A percentile compares a stretch with the other conserved stretches of the same genome.
Evolutionary conservation across 108 stramenopile species (phyloP).

Genomic region (Cylindrotheca fusiformis): DNA sequence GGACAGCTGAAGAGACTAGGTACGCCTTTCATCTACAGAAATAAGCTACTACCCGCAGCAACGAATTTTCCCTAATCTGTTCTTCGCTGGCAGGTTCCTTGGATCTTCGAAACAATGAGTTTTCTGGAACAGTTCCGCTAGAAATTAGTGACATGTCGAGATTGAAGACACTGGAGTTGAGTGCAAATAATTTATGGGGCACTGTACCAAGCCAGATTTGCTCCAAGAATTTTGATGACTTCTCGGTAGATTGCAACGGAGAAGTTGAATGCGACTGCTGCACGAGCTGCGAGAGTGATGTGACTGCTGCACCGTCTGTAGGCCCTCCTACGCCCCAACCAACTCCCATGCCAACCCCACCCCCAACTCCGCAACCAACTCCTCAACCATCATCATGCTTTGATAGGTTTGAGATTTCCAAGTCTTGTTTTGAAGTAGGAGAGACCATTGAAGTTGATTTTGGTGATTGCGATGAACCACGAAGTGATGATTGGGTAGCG

Average conservation of each 20-base stretch:
- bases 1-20: not conserved
- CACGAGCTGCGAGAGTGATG: not conserved
- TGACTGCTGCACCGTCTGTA: not conserved
- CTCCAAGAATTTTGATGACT: not conserved
- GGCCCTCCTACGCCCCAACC: not conserved
- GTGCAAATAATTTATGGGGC: not conserved
- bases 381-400: not conserved
- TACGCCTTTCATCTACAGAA: not conserved
- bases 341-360: not conserved
- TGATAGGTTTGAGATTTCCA: not conserved
- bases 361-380: not conserved
- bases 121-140: conserved; percentile 2
- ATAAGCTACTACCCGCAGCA: not conserved
- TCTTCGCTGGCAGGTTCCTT: not conserved
- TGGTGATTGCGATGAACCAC: not conserved
- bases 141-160: not conserved
- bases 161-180: not conserved
- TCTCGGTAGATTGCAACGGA: conserved; percentile 1
- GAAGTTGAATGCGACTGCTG: conserved; percentile 6
- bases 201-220: not conserved
- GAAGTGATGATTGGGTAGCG: conserved; percentile 7
- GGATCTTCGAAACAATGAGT: conserved; percentile 3
- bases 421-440: not conserved
- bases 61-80: not conserved
- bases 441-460: not conserved